Evolutionary conservation across 2,329 filamentous ascomycete species (phyloP).

Genomic region (Tothia fuscella): DNA sequence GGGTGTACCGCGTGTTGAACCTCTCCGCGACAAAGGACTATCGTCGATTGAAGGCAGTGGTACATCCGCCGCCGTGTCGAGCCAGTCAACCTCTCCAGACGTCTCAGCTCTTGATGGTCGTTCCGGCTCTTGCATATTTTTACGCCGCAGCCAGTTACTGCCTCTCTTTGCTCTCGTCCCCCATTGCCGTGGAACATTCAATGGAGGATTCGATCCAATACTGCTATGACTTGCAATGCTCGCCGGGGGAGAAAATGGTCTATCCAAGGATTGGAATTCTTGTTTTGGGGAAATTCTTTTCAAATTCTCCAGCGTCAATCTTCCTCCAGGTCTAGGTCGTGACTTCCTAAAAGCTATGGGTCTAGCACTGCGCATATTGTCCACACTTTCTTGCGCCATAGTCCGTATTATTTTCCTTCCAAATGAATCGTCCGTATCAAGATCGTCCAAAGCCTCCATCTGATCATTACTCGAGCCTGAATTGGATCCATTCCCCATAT

Average conservation of each 20-base stretch:
- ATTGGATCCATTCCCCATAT: background rate
- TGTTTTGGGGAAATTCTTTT: conserved; percentile 18
- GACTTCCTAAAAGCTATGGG: conserved; percentile 31
- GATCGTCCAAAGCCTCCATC: conserved; percentile 1
- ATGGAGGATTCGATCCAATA: conserved; percentile 28
- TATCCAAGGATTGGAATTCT: conserved; percentile 11
- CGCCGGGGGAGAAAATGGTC: conserved; percentile 12
- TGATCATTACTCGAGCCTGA: background rate
- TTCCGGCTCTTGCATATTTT: background rate
- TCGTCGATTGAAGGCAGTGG: conserved; percentile 30
- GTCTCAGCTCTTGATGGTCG: conserved; percentile 3
- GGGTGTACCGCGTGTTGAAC: conserved; percentile 19
- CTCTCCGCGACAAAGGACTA: conserved; percentile 29
- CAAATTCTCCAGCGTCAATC: conserved; percentile 31
- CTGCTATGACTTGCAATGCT: conserved; percentile 16
- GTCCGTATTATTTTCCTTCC: conserved; percentile 4
- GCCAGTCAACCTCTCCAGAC: conserved; percentile 16
- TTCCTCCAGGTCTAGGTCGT: conserved; percentile 26
- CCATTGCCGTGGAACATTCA: conserved; percentile 35
- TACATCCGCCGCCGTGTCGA: conserved; percentile 22
- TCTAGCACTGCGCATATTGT: conserved; percentile 12
- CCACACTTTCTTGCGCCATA: background rate
- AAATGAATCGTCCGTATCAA: conserved; percentile 7
- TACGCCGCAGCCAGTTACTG: conserved; percentile 28
- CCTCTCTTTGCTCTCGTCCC: conserved; percentile 32